These are phyloP conservation scores for Tricholoma hemisulphureum DNA, from an alignment of 768 basidiomycete species.

Conservation along the genomic window DNA sequence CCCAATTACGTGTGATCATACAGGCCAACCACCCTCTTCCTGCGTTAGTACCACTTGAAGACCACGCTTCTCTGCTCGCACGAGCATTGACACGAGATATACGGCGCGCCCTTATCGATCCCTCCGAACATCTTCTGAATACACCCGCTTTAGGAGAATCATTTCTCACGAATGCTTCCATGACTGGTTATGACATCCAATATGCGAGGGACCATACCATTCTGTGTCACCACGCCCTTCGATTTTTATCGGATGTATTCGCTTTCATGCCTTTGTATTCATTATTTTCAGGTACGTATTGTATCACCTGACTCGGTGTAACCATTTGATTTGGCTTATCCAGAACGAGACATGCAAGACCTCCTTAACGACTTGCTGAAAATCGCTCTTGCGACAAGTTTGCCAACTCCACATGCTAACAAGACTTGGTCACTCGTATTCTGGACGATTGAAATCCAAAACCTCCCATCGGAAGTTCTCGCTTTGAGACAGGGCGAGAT, in stretches of 20 bases:
- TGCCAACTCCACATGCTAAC: slow-evolving; percentile 38
- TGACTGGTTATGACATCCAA: slow-evolving; percentile 38
- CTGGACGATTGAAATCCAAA: slow-evolving; percentile 51
- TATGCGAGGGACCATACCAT: slow-evolving; percentile 39
- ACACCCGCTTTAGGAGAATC: slow-evolving; percentile 16
- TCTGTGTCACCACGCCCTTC: slow-evolving; percentile 55
- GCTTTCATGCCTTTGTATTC: slow-evolving; percentile 43
- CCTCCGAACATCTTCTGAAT: slow-evolving; percentile 22
- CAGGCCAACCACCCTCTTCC: slow-evolving; percentile 11
- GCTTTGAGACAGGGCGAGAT: slow-evolving; percentile 30
- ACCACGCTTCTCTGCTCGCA: slow-evolving; percentile 33
- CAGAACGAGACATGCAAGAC: slow-evolving; percentile 44
- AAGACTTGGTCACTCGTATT: slow-evolving; percentile 47
- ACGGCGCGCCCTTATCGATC: slow-evolving; percentile 37
- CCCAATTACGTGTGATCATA: slow-evolving; percentile 21
- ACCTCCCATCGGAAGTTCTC: slow-evolving; percentile 44
- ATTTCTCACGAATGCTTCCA: slow-evolving; percentile 13
- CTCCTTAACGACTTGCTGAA: slow-evolving; percentile 46
- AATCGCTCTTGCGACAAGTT: slow-evolving; percentile 33
- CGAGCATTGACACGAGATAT: slow-evolving; percentile 54
- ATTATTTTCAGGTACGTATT: slow-evolving; percentile 48
- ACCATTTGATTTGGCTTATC: slow-evolving; percentile 3
- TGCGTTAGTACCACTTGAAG: slow-evolving; percentile 30
- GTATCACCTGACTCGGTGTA: neutral
- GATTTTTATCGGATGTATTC: slow-evolving; percentile 50